Evolutionary conservation across 768 basidiomycete genomes (phyloP).

Genomic region (Rossbeevera mucosa): DNA sequence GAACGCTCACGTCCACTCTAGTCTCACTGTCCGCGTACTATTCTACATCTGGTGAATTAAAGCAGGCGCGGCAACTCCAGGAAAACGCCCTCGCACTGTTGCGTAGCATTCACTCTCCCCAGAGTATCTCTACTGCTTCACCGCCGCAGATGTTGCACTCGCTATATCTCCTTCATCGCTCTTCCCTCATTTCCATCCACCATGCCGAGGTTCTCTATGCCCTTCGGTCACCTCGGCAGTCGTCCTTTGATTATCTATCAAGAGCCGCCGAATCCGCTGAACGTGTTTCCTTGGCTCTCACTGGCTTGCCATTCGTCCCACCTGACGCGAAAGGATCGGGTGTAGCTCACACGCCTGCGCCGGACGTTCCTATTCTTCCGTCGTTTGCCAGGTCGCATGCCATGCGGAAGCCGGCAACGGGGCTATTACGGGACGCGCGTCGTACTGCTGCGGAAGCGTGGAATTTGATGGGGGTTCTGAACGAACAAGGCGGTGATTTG

Average conservation of each 20-base stretch:
- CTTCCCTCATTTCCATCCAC: conserved; percentile 68
- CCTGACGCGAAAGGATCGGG: conserved; percentile 33
- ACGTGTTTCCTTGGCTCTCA: conserved; percentile 53
- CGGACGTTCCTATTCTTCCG: conserved; percentile 39
- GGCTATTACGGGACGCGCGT: conserved; percentile 63
- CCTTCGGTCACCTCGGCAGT: conserved; percentile 34
- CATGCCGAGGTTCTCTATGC: conserved; percentile 69
- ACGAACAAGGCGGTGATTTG: conserved; percentile 39
- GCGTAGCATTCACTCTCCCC: conserved; percentile 47
- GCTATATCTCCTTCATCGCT: conserved; percentile 65
- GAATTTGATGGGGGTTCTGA: conserved; percentile 65
- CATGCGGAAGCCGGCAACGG: conserved; percentile 51
- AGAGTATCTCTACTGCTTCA: conserved; percentile 40
- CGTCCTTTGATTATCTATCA: conserved; percentile 52
- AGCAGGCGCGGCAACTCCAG: conserved; percentile 52
- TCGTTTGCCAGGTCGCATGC: conserved; percentile 44
- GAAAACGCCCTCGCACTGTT: conserved; percentile 53
- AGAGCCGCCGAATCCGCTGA: conserved; percentile 67
- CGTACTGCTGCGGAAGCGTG: conserved; percentile 71
- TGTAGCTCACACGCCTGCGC: conserved; percentile 35
- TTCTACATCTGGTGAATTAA: conserved; percentile 53
- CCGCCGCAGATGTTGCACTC: conserved; percentile 60
- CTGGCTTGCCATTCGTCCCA: conserved; percentile 36
- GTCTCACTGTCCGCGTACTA: conserved; percentile 72
- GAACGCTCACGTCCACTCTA: conserved; percentile 54